Evolutionary conservation across 1,284 basidiomycete genomes (phyloP), one percentile per base, ranked within the genome.

Genomic region (Microbotryomycetes sp.): DNA sequence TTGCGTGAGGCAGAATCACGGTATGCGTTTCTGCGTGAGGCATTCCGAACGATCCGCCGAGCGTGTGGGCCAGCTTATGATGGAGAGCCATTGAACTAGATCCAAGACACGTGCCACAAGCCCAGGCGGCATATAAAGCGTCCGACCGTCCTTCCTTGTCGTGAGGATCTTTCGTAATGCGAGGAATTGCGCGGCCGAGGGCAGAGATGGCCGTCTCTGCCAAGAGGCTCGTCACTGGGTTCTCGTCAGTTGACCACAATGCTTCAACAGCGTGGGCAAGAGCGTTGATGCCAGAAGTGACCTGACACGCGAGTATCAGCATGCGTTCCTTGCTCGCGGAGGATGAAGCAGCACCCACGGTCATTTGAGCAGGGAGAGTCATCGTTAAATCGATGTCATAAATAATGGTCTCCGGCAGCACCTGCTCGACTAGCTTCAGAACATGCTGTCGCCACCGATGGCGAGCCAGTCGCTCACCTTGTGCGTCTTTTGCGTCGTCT

Each of bases 11-110:
- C 45, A 80, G 75, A 30, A 80, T 73, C 35, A 80, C 77, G 16
- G 79, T 79, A 63, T 80, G 79, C 2, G 78, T 79, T 62, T 80
- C 78, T 15, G 78, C 74, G 62, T 80, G 79, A 11, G 79, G 78
- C 56, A 80, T 76, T 61, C 76, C 75, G 65, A 80, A 79, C 16
- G 75, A 75, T 9, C 79, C 79, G 29, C 78, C 77, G 48, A 73
- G 62, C 7, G 65, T 64, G 60, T 66, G 67, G 54, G 57, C 74
- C n/a, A 79, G 72, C 68, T 80, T 80, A 69, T 80, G 79, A 62
- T 80, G 79, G 13, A 80, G 65, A n/a, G 73, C 74, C 76, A 80
- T 78, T 27, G 75, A 74, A 13, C 78, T 77, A 3, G 74, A 69
- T 18, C 77, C 79, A 23, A 78, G 68, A 55, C 76, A 78, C 0